phyloP scores from a whole-genome alignment of 2,329 filamentous ascomycete species.

The Xylaria sp. region DNA sequence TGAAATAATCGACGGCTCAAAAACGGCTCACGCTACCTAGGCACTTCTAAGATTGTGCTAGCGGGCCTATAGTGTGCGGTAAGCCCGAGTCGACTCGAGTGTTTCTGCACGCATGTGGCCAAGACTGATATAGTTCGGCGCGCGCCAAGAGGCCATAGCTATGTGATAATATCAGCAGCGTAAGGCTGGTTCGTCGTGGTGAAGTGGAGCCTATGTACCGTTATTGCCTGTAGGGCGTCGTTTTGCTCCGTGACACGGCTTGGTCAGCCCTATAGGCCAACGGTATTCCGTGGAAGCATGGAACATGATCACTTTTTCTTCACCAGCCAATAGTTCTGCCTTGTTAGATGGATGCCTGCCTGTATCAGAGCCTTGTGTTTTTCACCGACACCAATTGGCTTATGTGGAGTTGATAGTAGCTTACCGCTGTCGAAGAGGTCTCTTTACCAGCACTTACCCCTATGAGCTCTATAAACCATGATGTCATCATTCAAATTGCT shows the following conservation, averaged over 20 bases:
- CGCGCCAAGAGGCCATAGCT: background rate
- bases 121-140: background rate
- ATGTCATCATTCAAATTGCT: background rate
- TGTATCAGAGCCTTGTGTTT: background rate
- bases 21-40: too few species aligned
- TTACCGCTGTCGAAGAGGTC: background rate
- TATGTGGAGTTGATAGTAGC: background rate
- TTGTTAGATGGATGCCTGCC: background rate
- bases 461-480: background rate
- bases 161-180: background rate
- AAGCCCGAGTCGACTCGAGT: too few species aligned
- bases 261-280: background rate
- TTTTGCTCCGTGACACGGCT: too few species aligned
- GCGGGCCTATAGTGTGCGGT: too few species aligned
- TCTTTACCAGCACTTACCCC: background rate
- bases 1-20: too few species aligned
- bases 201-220: too few species aligned
- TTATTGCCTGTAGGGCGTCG: too few species aligned
- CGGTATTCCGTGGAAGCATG: background rate
- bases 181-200: too few species aligned
- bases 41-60: too few species aligned
- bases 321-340: background rate
- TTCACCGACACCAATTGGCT: background rate
- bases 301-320: background rate
- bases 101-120: background rate